A percentile compares a stretch with the other conserved stretches of the same genome.
Evolutionary conservation across 768 basidiomycete species (phyloP).

Genomic region (Termitomyces sp.): DNA sequence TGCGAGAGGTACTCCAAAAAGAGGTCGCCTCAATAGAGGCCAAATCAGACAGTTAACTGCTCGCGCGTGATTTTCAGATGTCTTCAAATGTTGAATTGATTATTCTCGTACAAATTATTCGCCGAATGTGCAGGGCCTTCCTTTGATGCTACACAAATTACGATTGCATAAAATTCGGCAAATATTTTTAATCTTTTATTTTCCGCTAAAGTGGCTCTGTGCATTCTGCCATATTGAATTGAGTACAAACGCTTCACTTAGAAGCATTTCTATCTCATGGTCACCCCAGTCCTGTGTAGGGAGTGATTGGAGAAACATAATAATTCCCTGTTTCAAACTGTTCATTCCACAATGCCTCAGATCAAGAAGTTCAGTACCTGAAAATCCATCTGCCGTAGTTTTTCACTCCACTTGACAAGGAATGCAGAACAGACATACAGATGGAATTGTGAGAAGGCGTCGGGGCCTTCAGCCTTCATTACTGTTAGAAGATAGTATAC

Average conservation of each 20-base stretch:
- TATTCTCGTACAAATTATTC: background rate
- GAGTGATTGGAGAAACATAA: slow-evolving; percentile 95
- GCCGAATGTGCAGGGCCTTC: background rate
- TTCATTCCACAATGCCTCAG: background rate
- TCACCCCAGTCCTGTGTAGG: slow-evolving; percentile 94
- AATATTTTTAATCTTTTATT: slow-evolving; percentile 21
- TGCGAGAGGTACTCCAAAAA: slow-evolving; percentile 55
- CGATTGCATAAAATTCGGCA: slow-evolving; percentile 5
- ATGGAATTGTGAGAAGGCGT: slow-evolving; percentile 98
- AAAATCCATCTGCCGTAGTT: slow-evolving; percentile 95
- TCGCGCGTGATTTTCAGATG: background rate
- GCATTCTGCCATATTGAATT: slow-evolving; percentile 92
- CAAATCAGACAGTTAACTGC: slow-evolving; percentile 20
- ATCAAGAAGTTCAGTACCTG: slow-evolving; percentile 52
- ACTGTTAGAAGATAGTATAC: background rate
- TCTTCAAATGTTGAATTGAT: background rate
- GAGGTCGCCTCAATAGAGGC: slow-evolving; percentile 50
- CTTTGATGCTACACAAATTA: slow-evolving; percentile 4
- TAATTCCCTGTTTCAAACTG: slow-evolving; percentile 68
- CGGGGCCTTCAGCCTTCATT: slow-evolving; percentile 86
- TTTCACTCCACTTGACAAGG: slow-evolving; percentile 91
- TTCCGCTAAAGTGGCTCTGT: slow-evolving; percentile 76
- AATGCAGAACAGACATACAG: slow-evolving; percentile 98
- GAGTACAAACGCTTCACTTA: slow-evolving; percentile 93
- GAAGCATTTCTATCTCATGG: slow-evolving; percentile 90